Conservation (phyloP, 2,329 filamentous ascomycete species). For the Chalaropsis thielavioides region DNA sequence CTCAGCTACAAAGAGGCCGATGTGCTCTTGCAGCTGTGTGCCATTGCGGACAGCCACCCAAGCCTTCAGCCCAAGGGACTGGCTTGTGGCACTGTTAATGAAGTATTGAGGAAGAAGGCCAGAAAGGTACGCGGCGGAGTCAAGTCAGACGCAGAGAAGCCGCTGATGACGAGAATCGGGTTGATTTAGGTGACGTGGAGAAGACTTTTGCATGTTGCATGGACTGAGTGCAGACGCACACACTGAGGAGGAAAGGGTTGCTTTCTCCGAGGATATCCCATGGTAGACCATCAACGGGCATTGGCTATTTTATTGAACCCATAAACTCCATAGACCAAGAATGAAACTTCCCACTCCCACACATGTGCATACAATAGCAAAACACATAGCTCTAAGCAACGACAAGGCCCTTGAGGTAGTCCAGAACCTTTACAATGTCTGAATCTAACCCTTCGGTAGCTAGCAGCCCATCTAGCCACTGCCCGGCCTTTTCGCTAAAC, state of each 20-base stretch:
- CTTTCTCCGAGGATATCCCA: background rate
- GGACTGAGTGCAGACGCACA: background rate
- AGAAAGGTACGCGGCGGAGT: background rate
- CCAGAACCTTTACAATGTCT: slow-evolving; percentile 40
- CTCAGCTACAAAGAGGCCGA: slow-evolving; percentile 7
- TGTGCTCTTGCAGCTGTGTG: slow-evolving; percentile 1
- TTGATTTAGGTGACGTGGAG: background rate
- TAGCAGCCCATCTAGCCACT: slow-evolving; percentile 42
- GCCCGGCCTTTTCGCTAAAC: slow-evolving; percentile 35
- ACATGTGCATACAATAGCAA: background rate
- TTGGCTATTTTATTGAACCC: slow-evolving; percentile 4
- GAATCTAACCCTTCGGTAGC: slow-evolving; percentile 37
- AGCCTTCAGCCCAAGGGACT: background rate
- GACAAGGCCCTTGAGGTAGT: slow-evolving; percentile 31
- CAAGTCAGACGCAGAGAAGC: background rate
- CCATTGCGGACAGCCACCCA: background rate
- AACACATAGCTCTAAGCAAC: background rate
- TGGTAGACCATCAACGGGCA: background rate
- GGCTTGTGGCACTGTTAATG: background rate
- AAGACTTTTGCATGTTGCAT: background rate
- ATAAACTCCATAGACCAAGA: slow-evolving; percentile 7
- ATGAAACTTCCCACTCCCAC: slow-evolving; percentile 6
- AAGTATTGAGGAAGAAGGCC: background rate
- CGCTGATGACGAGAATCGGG: background rate
- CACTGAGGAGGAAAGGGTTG: background rate